Evolutionary conservation across 2,329 filamentous ascomycete species (phyloP).

Genomic region (Canariomyces notabilis): DNA sequence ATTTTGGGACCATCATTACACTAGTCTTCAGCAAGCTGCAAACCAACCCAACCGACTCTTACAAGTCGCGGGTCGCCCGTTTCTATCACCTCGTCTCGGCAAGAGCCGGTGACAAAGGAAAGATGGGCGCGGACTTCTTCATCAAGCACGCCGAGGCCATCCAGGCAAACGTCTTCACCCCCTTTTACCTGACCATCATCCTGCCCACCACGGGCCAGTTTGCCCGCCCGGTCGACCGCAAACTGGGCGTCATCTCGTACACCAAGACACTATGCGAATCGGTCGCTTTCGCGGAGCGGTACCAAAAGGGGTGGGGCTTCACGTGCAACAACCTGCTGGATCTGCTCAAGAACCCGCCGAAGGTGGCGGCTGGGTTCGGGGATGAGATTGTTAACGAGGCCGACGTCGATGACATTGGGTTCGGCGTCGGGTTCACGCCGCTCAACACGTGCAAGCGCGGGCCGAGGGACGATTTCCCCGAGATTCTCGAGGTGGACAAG

Average conservation of each 20-base stretch:
- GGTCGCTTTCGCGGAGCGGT: conserved; percentile 72
- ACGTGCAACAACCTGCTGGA: conserved; percentile 88
- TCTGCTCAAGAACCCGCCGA: conserved; percentile 80
- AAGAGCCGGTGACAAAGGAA: conserved; percentile 57
- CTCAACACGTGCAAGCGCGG: conserved; percentile 82
- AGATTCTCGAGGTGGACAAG: conserved; percentile 72
- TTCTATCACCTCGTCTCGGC: conserved; percentile 93
- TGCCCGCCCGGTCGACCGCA: conserved; percentile 81
- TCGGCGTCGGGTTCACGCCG: conserved; percentile 89
- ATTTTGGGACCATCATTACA: conserved; percentile 74
- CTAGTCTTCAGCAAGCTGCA: conserved; percentile 76
- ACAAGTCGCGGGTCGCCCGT: conserved; percentile 81
- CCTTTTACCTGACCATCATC: conserved; percentile 81
- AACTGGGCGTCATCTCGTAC: conserved; percentile 86
- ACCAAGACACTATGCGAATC: conserved; percentile 90
- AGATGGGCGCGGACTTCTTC: conserved; percentile 90
- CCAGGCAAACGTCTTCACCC: conserved; percentile 73
- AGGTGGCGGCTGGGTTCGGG: conserved; percentile 56
- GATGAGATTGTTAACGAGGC: conserved; percentile 79
- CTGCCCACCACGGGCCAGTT: conserved; percentile 86
- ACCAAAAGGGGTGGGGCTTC: conserved; percentile 84
- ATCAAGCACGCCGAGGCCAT: conserved; percentile 77
- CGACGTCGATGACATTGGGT: conserved; percentile 90
- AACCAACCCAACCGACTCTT: conserved; percentile 65
- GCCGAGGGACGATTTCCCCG: conserved; percentile 75